These are phyloP conservation scores for Penicillium dipodomyicola DNA, from an alignment of 495 filamentous ascomycete species.

Conservation along the genomic window DNA sequence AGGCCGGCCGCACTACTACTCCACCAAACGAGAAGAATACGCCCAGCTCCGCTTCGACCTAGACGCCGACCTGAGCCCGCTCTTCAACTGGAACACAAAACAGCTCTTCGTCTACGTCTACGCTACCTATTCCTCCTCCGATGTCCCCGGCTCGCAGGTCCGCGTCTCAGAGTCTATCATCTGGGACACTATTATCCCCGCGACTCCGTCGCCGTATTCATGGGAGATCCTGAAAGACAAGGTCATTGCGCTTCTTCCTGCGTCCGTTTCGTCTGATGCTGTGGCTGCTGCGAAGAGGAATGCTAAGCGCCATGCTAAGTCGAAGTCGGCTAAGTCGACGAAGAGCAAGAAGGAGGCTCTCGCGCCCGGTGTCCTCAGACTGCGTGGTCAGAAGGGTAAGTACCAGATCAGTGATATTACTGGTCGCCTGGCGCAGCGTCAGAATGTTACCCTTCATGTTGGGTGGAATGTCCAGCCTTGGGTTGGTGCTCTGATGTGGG, in stretches of 20 bases:
- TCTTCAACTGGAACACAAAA: constrained; percentile 99
- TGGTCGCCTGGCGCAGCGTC: constrained; percentile 64
- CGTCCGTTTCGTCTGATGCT: constrained; percentile 21
- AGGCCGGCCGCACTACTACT: constrained; percentile 93
- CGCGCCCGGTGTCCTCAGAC: constrained; percentile 58
- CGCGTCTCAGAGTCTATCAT: constrained; percentile 71
- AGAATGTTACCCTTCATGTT: constrained; percentile 73
- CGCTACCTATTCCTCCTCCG: constrained; percentile 71
- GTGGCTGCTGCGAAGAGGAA: constrained; percentile 1
- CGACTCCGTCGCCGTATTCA: constrained; percentile 57
- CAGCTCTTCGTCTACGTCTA: constrained; percentile 95
- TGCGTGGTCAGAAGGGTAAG: constrained; percentile 81
- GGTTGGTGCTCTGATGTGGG: constrained; percentile 86
- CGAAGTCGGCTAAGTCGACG: constrained; percentile 1
- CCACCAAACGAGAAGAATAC: constrained; percentile 87
- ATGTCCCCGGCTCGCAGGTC: constrained; percentile 26
- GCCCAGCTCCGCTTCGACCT: constrained; percentile 91
- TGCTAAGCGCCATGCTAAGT: constrained; percentile 20
- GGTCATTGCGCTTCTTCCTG: constrained; percentile 10
- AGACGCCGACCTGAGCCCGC: constrained; percentile 78
- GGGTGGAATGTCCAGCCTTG: constrained; percentile 98
- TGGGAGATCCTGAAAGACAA: constrained; percentile 39
- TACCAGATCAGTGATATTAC: constrained; percentile 90
- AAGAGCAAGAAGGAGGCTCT: constrained; percentile 26
- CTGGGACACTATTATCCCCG: constrained; percentile 91